A percentile compares a stretch with the other conserved stretches of the same genome.
Evolutionary conservation across 2,329 filamentous ascomycete species (phyloP).

Genomic region (Periconia sp.): DNA sequence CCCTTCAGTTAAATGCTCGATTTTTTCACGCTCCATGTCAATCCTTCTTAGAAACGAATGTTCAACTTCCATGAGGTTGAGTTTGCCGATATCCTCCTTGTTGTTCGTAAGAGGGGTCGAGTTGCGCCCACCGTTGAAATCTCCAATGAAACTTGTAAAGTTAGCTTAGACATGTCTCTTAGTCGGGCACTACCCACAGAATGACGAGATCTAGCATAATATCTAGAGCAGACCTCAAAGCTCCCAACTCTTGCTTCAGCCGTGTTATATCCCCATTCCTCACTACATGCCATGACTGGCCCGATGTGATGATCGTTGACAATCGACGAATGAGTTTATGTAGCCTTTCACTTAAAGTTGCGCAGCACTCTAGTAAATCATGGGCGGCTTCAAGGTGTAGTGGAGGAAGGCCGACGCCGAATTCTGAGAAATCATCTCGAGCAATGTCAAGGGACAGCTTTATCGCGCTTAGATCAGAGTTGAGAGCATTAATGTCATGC

Average conservation of each 20-base stretch:
- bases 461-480: slow-evolving; percentile 37
- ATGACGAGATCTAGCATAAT: slow-evolving; percentile 36
- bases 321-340: slow-evolving; percentile 38
- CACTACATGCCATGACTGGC: slow-evolving; percentile 27
- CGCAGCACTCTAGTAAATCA: slow-evolving; percentile 38
- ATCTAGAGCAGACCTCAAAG: slow-evolving; percentile 33
- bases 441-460: slow-evolving; percentile 38
- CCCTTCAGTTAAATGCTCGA: slow-evolving; percentile 8
- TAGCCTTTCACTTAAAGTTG: slow-evolving; percentile 29
- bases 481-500: slow-evolving; percentile 40
- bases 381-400: slow-evolving; percentile 32
- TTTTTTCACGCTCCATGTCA: slow-evolving; percentile 7
- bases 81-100: background rate
- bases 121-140: too few species aligned
- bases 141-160: too few species aligned
- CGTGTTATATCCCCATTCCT: slow-evolving; percentile 22
- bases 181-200: slow-evolving; percentile 35
- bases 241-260: slow-evolving; percentile 32
- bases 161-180: background rate
- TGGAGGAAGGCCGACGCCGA: slow-evolving; percentile 21
- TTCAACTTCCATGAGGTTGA: slow-evolving; percentile 1
- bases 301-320: slow-evolving; percentile 26
- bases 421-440: slow-evolving; percentile 37
- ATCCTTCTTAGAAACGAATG: slow-evolving; percentile 6
- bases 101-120: too few species aligned